phyloP scores from a whole-genome alignment of 805 yeast genomes.

The Priceomyces haplophilus region DNA sequence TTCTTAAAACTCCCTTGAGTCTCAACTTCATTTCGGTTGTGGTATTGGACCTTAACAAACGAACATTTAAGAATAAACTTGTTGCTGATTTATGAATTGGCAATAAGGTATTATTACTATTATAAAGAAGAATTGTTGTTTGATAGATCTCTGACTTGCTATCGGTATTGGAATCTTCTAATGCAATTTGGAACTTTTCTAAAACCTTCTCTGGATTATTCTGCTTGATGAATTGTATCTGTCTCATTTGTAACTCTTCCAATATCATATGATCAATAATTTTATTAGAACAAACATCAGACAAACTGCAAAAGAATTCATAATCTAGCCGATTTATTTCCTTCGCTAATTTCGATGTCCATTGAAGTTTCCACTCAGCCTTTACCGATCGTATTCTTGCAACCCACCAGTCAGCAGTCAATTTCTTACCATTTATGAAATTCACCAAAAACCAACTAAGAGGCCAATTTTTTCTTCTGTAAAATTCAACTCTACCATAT shows the following conservation, averaged over 20 bases:
- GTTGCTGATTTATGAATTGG: slow-evolving; percentile 35
- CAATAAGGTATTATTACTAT: slow-evolving; percentile 23
- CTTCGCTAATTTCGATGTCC: slow-evolving; percentile 37
- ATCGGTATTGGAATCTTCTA: slow-evolving; percentile 3
- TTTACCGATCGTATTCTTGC: slow-evolving; percentile 46
- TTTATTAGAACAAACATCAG: slow-evolving; percentile 44
- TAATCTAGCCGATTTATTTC: slow-evolving; percentile 18
- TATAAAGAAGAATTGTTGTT: slow-evolving; percentile 22
- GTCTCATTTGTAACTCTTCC: slow-evolving; percentile 45
- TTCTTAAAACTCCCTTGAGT: slow-evolving; percentile 24
- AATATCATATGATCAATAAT: slow-evolving; percentile 50
- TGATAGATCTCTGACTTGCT: slow-evolving; percentile 15
- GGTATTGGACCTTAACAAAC: slow-evolving; percentile 18
- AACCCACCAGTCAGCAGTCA: slow-evolving; percentile 50
- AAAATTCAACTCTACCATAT: slow-evolving; percentile 32
- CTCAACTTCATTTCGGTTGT: slow-evolving; percentile 25
- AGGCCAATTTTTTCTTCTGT: slow-evolving; percentile 54
- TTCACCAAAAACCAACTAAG: slow-evolving; percentile 52
- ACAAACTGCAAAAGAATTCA: slow-evolving; percentile 36
- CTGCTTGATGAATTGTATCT: slow-evolving; percentile 35
- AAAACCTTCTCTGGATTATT: slow-evolving; percentile 16
- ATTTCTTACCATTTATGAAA: slow-evolving; percentile 34
- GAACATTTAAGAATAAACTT: slow-evolving; percentile 29
- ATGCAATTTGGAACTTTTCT: slow-evolving; percentile 12
- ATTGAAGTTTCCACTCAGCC: slow-evolving; percentile 56